Conservation (phyloP, 192 early-diverging fungal species). For the Coemansia sp. region DNA sequence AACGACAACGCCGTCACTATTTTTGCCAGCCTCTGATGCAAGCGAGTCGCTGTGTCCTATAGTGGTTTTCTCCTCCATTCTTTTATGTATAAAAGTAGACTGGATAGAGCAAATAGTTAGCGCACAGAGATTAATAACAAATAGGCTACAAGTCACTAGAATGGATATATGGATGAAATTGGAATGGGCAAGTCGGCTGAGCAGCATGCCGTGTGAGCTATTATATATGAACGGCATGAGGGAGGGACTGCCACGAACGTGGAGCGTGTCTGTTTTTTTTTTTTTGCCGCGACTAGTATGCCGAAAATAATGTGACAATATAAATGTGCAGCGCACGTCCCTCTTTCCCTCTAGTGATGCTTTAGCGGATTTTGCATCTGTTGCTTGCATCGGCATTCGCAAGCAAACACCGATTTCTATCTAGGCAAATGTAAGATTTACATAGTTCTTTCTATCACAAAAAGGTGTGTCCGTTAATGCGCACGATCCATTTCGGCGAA, state of each 20-base stretch:
- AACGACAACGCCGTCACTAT: constrained; percentile 16
- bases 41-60: constrained; percentile 4
- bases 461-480: not conserved
- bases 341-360: not conserved
- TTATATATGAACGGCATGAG: not conserved
- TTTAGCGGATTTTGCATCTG: not conserved
- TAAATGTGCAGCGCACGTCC: constrained; percentile 4
- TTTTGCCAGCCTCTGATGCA: not conserved
- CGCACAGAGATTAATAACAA: not conserved
- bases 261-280: not conserved
- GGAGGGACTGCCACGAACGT: not conserved
- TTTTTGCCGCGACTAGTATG: not conserved
- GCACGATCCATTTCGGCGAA: not conserved
- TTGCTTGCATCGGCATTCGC: constrained; percentile 1
- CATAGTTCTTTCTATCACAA: not conserved
- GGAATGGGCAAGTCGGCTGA: not conserved
- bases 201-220: not conserved
- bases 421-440: not conserved
- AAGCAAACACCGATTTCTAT: constrained; percentile 1
- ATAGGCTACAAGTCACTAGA: not conserved
- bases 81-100: not conserved
- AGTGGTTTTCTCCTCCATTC: constrained; percentile 16
- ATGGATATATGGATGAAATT: not conserved
- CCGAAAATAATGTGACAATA: not conserved
- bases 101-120: not conserved